A percentile compares a stretch with the other conserved stretches of the same genome.
Conservation (phyloP, 768 basidiomycete genomes). For the Mycena albidolilacea region DNA sequence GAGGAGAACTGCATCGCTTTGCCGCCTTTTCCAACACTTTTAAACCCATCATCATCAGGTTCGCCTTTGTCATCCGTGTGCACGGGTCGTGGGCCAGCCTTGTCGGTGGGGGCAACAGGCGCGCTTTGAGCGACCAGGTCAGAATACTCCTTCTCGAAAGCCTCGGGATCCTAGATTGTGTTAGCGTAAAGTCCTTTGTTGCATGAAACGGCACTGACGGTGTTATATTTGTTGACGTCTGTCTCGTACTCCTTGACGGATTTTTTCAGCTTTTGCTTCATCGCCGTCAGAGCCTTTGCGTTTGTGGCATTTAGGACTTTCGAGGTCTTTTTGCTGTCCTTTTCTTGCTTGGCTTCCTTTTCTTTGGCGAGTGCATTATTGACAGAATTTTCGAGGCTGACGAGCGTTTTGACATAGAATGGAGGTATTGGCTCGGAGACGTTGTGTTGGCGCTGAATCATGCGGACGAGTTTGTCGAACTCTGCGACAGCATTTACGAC, state of each 20-base stretch:
- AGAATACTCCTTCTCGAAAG: constrained; percentile 84
- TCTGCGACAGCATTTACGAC: constrained; percentile 63
- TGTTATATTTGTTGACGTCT: constrained; percentile 84
- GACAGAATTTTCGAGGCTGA: constrained; percentile 82
- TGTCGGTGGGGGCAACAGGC: constrained; percentile 49
- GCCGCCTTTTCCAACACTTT: constrained; percentile 92
- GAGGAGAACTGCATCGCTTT: constrained; percentile 86
- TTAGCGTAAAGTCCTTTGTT: constrained; percentile 11
- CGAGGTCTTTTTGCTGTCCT: constrained; percentile 91
- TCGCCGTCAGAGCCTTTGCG: constrained; percentile 94
- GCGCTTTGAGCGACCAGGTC: constrained; percentile 65
- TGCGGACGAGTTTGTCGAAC: constrained; percentile 94
- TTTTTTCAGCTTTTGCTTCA: constrained; percentile 98
- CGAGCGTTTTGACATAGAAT: constrained; percentile 84
- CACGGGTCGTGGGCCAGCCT: constrained; percentile 53
- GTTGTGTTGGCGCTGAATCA: constrained; percentile 91
- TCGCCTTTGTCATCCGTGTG: constrained; percentile 58
- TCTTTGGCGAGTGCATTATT: constrained; percentile 84
- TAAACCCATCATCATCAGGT: constrained; percentile 79
- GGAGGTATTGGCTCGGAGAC: constrained; percentile 89
- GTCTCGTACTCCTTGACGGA: constrained; percentile 89
- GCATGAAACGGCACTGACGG: constrained; percentile 60
- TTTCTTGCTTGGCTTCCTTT: constrained; percentile 95
- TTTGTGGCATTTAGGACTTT: constrained; percentile 77
- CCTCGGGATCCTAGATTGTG: constrained; percentile 82